These are phyloP conservation scores for Penicillium lagena DNA, from an alignment of 495 filamentous ascomycete genomes.

Conservation along the genomic window DNA sequence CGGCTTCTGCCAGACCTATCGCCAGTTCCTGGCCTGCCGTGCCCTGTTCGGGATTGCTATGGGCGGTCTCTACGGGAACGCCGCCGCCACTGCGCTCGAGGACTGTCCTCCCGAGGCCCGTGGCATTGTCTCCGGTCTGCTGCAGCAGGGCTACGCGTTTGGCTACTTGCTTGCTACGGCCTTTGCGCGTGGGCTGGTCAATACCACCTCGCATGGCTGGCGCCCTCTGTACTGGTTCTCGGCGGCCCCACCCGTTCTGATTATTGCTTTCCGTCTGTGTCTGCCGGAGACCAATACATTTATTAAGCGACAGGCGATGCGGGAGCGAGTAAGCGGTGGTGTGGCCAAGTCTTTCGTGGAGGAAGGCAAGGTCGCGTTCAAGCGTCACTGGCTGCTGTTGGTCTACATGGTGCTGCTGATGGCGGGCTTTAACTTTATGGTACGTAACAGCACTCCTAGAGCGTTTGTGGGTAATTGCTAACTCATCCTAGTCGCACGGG, in stretches of 20 bases:
- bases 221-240: slow-evolving; percentile 86
- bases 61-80: slow-evolving; percentile 86
- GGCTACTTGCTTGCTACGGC: slow-evolving; percentile 77
- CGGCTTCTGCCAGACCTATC: slow-evolving; percentile 71
- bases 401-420: slow-evolving; percentile 78
- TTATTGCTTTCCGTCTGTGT: slow-evolving; percentile 70
- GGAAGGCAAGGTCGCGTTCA: slow-evolving; percentile 71
- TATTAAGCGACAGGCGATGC: slow-evolving; percentile 52
- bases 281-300: slow-evolving; percentile 73
- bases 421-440: slow-evolving; percentile 91
- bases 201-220: slow-evolving; percentile 69
- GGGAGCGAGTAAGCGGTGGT: slow-evolving; percentile 37
- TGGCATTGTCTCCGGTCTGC: slow-evolving; percentile 72
- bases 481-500: slow-evolving; percentile 56
- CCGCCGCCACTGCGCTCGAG: slow-evolving; percentile 78
- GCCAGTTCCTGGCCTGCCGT: slow-evolving; percentile 71
- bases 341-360: slow-evolving; percentile 58
- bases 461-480: not conserved
- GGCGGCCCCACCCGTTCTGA: slow-evolving; percentile 69
- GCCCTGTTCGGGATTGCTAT: slow-evolving; percentile 87
- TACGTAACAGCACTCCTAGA: slow-evolving; percentile 12
- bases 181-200: slow-evolving; percentile 66
- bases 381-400: slow-evolving; percentile 71
- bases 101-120: slow-evolving; percentile 70
- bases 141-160: slow-evolving; percentile 87